phyloP scores from a whole-genome alignment of 1,139 yeast genomes.

The Suhomyces bokatorum region DNA sequence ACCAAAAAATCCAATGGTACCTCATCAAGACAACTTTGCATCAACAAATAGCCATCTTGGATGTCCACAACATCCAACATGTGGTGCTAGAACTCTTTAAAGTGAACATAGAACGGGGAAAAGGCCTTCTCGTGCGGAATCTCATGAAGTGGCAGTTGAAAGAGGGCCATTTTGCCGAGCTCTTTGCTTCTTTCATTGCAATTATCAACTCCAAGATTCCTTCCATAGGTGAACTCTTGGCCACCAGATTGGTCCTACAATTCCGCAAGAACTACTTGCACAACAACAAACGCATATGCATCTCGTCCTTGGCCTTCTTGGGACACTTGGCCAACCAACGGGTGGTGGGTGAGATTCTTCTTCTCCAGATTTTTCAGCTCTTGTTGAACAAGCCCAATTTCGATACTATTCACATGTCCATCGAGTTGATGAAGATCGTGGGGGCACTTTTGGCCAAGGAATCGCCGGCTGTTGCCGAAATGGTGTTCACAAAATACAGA shows the following conservation, averaged over 20 bases:
- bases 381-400: constrained; percentile 55
- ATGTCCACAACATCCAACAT: constrained; percentile 47
- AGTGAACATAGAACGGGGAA: constrained; percentile 57
- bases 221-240: constrained; percentile 60
- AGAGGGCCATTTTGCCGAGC: constrained; percentile 41
- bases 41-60: constrained; percentile 48
- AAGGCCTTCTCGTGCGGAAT: constrained; percentile 58
- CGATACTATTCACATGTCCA: constrained; percentile 33
- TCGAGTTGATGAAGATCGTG: constrained; percentile 25
- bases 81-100: constrained; percentile 51
- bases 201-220: constrained; percentile 71
- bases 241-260: constrained; percentile 55
- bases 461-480: constrained; percentile 35
- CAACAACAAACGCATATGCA: constrained; percentile 47
- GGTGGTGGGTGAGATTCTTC: constrained; percentile 63
- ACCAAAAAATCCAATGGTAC: constrained; percentile 59
- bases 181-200: constrained; percentile 59
- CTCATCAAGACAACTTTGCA: constrained; percentile 48
- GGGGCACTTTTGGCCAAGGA: constrained; percentile 26
- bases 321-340: constrained; percentile 66
- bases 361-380: constrained; percentile 63
- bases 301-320: constrained; percentile 49
- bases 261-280: constrained; percentile 57
- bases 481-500: constrained; percentile 63
- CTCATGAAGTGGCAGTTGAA: constrained; percentile 57